Evolutionary conservation across 805 yeast species (phyloP), one percentile per base, ranked within the genome.

Genomic region (Pichia nanzhaoensis): DNA sequence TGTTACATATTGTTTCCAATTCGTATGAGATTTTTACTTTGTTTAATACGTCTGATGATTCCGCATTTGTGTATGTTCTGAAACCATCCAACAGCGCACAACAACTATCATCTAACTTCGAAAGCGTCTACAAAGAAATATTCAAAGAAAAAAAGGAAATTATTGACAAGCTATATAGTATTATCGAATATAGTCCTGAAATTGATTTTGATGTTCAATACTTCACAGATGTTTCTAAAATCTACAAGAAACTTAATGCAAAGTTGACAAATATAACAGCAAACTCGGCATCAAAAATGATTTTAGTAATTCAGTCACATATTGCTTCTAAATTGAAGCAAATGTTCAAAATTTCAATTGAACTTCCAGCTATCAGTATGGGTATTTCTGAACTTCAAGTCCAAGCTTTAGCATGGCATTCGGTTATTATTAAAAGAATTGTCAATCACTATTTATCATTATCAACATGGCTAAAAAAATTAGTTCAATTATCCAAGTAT

Each of bases 321-420:
- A 72, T 67, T 49, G 54, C 77, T 1, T 55, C 63, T 1, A 74
- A 74, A 50, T 54, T 88, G 3, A 48, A 69, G 39, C 71, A 67
- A 43, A 53, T 71, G 4, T 58, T 84, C 33, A 70, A 68, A 22
- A 63, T 78, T 1, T 54, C 80, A 4, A 48, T 66, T 7, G 80
- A 75, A 18, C 71, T 82, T 52, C 95, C 95, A 4, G 69, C 78
- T 1, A 65, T 89, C 32, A 73, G 72, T 46, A 74, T 84, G 75
- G 68, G 73, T 17, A 69, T 77, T 18, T 71, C 77, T 37, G 85
- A 81, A 52, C 57, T 78, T 17, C 66, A 77, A 1, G 61, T 84
- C 27, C 89, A 91, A 10, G 82, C 90, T 4, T 65, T 90, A 42
- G 83, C 89, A 4, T 89, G 96, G 96, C 93, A 87, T 59, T 61